Evolutionary conservation across 2,329 filamentous ascomycete species (phyloP).

Genomic region (Zymoseptoria tritici): DNA sequence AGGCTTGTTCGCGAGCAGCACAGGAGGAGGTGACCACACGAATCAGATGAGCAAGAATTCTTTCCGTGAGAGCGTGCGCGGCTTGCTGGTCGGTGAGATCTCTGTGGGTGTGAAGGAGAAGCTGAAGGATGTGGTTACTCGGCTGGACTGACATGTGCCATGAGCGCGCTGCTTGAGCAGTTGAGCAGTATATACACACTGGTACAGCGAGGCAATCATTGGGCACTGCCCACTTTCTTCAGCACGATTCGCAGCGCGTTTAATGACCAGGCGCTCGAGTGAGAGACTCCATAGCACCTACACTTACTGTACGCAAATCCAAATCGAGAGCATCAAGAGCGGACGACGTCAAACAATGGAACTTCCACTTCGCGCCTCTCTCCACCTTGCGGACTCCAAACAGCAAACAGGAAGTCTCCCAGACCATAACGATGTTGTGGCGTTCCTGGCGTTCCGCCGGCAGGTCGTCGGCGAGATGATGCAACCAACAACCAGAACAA

Average conservation of each 20-base stretch:
- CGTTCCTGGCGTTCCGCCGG: not conserved
- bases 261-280: too few species aligned
- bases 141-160: not conserved
- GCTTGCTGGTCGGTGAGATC: constrained; percentile 15
- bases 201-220: too few species aligned
- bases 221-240: too few species aligned
- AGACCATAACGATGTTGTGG: not conserved
- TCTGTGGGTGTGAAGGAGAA: constrained; percentile 14
- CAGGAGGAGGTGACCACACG: constrained; percentile 11
- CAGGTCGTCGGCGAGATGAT: not conserved
- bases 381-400: not conserved
- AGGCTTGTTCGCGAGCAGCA: constrained; percentile 7
- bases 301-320: too few species aligned
- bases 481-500: not conserved
- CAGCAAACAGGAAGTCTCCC: not conserved
- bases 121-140: not conserved
- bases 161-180: too few species aligned
- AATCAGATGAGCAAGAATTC: constrained; percentile 13
- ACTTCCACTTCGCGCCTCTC: too few species aligned
- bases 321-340: too few species aligned
- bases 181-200: too few species aligned
- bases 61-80: constrained; percentile 15
- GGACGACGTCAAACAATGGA: too few species aligned
- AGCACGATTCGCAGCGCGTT: too few species aligned
- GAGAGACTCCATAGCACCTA: too few species aligned